Percentiles rank a stretch among this genome's conserved stretches.
Conservation (phyloP, 2,329 filamentous ascomycete genomes). For the Akanthomyces dipterigenus region DNA sequence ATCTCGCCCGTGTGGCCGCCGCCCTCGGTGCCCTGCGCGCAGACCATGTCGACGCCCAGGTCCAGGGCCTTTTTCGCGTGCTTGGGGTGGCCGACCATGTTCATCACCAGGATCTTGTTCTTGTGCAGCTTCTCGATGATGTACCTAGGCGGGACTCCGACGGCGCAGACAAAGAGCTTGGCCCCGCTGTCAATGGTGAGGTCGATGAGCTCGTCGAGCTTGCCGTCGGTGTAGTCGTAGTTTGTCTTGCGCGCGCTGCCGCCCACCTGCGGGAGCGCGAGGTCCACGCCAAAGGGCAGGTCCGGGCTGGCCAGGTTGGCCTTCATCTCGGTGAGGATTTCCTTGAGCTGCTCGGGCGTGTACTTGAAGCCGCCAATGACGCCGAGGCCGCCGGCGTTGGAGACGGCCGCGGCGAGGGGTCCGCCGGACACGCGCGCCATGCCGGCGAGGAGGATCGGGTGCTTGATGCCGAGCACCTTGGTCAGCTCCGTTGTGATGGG, state of each 20-base stretch:
- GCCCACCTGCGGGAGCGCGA: constrained; percentile 85
- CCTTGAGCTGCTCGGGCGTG: constrained; percentile 65
- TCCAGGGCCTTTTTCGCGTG: constrained; percentile 86
- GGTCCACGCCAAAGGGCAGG: constrained; percentile 84
- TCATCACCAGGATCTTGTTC: constrained; percentile 82
- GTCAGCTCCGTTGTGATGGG: constrained; percentile 73
- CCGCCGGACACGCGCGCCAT: constrained; percentile 85
- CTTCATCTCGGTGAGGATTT: constrained; percentile 83
- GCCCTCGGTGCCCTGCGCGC: constrained; percentile 86
- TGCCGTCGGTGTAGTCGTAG: constrained; percentile 89
- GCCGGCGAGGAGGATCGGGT: constrained; percentile 86
- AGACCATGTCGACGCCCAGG: constrained; percentile 82
- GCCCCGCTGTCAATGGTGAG: constrained; percentile 83
- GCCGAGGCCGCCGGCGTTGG: constrained; percentile 79
- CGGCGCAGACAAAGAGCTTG: constrained; percentile 76
- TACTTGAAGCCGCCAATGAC: constrained; percentile 67
- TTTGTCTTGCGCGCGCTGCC: constrained; percentile 81
- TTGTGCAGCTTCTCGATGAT: constrained; percentile 72
- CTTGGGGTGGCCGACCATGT: constrained; percentile 92
- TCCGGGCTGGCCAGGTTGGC: constrained; percentile 44
- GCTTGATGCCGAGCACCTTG: constrained; percentile 70
- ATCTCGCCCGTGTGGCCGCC: constrained; percentile 90
- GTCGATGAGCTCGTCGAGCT: constrained; percentile 82
- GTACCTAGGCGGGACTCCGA: constrained; percentile 73
- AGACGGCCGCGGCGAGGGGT: constrained; percentile 77